phyloP scores from a whole-genome alignment of 768 basidiomycete genomes.

The Collybia mongolica region DNA sequence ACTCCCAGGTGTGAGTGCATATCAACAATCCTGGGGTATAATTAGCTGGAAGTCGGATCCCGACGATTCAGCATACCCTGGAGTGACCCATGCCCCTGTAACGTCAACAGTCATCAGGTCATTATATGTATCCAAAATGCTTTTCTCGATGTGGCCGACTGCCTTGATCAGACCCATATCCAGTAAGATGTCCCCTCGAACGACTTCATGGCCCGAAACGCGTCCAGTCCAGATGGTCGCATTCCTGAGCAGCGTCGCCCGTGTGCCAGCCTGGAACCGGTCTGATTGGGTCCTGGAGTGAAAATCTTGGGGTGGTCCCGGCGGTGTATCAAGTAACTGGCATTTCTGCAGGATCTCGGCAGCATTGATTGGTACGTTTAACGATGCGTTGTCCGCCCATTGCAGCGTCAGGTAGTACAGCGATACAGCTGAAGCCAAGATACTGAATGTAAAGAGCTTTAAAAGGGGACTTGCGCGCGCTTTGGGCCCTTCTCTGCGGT shows the following conservation, averaged over 20 bases:
- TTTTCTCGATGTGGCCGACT: constrained; percentile 41
- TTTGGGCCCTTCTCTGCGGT: constrained; percentile 2
- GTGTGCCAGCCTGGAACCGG: constrained; percentile 61
- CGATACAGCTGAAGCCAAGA: constrained; percentile 13
- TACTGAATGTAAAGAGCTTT: constrained; percentile 1
- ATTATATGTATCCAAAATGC: constrained; percentile 15
- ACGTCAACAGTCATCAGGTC: constrained; percentile 47
- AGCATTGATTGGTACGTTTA: constrained; percentile 35
- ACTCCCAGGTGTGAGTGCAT: constrained; percentile 47
- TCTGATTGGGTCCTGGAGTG: constrained; percentile 48
- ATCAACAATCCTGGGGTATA: constrained; percentile 35
- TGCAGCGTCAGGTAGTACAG: constrained; percentile 22
- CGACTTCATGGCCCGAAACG: constrained; percentile 51
- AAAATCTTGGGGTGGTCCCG: constrained; percentile 45
- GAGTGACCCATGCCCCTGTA: constrained; percentile 59
- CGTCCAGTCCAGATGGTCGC: constrained; percentile 82
- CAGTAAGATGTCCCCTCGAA: constrained; percentile 59
- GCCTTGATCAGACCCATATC: constrained; percentile 62
- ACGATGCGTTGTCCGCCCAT: constrained; percentile 13
- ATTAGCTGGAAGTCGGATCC: background rate
- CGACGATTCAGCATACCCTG: constrained; percentile 28
- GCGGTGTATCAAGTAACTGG: constrained; percentile 41
- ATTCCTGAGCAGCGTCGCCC: constrained; percentile 64
- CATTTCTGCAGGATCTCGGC: constrained; percentile 48
- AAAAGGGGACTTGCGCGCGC: constrained; percentile 1